Evolutionary conservation across 768 basidiomycete genomes (phyloP).

Genomic region (Lentinula sp.): DNA sequence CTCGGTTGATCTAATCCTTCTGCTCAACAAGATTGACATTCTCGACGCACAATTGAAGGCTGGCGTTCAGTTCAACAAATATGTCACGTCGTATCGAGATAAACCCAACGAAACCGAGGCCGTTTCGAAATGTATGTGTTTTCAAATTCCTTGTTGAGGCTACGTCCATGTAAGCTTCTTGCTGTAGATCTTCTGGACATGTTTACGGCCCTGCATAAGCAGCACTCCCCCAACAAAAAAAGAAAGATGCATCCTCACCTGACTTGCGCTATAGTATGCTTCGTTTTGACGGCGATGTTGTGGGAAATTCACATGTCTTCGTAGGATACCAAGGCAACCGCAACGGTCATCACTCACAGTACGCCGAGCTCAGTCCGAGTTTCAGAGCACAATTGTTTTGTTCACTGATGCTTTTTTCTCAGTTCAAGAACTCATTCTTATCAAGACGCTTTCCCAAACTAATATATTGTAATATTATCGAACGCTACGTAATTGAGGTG

Average conservation of each 20-base stretch:
- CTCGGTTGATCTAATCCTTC: conserved; percentile 48
- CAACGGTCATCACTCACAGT: conserved; percentile 43
- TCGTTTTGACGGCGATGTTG: background rate
- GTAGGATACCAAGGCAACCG: conserved; percentile 43
- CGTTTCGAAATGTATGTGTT: conserved; percentile 46
- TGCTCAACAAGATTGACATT: conserved; percentile 61
- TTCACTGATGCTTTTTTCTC: background rate
- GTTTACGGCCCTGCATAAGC: conserved; percentile 43
- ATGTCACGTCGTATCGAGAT: conserved; percentile 49
- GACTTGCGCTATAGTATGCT: conserved; percentile 53
- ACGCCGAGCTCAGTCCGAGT: conserved; percentile 14
- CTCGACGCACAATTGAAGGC: conserved; percentile 45
- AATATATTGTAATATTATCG: conserved; percentile 2
- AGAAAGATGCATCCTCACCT: conserved; percentile 48
- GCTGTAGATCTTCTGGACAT: conserved; percentile 45
- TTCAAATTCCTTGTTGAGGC: background rate
- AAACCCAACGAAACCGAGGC: conserved; percentile 45
- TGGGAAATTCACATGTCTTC: conserved; percentile 10
- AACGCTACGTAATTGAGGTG: background rate
- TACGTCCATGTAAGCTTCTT: background rate
- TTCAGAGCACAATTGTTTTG: background rate
- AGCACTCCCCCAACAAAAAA: conserved; percentile 35
- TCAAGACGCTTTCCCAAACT: conserved; percentile 7
- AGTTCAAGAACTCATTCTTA: conserved; percentile 8
- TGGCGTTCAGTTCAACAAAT: conserved; percentile 47